Conservation (phyloP, 225 moss, liverwort and hornwort genomes). For the Polytrichum formosum region DNA sequence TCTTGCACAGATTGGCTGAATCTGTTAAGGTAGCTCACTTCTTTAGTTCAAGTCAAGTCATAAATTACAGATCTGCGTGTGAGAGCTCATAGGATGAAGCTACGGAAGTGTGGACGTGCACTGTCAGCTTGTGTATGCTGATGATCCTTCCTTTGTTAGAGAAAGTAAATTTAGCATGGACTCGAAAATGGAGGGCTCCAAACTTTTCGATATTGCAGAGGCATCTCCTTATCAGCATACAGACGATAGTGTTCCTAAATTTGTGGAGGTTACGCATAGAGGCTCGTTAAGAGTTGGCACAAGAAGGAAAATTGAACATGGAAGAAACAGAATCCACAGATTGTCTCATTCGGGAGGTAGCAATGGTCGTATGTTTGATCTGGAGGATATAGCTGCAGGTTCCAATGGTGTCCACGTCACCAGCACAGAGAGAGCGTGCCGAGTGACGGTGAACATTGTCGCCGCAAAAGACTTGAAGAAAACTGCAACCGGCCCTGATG, state of each 20-base stretch:
- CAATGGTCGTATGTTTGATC: slow-evolving; percentile 55
- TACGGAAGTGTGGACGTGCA: too few species aligned
- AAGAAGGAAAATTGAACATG: slow-evolving; percentile 39
- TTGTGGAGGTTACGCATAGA: slow-evolving; percentile 30
- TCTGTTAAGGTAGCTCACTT: too few species aligned
- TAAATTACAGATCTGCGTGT: too few species aligned
- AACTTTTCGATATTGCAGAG: slow-evolving; percentile 8
- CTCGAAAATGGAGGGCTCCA: neutral
- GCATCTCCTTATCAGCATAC: neutral
- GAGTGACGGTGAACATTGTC: slow-evolving; percentile 71
- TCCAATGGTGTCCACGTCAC: slow-evolving; percentile 56
- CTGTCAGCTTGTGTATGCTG: too few species aligned
- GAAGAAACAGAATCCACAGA: slow-evolving; percentile 39
- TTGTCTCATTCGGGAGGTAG: slow-evolving; percentile 59
- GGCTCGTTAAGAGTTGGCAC: slow-evolving; percentile 43
- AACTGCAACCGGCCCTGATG: slow-evolving; percentile 61
- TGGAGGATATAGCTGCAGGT: slow-evolving; percentile 52
- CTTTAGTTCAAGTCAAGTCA: too few species aligned
- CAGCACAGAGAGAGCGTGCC: slow-evolving; percentile 60
- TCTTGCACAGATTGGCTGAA: too few species aligned
- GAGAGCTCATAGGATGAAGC: too few species aligned
- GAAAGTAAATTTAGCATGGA: neutral
- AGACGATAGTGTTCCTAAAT: slow-evolving; percentile 7
- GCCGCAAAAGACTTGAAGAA: slow-evolving; percentile 71
- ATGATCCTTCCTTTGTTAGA: too few species aligned